Percentiles rank a stretch among this genome's conserved stretches.
These are phyloP conservation scores for Chrysoporthe puriensis DNA, from an alignment of 2,329 filamentous ascomycete species.

Conservation along the genomic window DNA sequence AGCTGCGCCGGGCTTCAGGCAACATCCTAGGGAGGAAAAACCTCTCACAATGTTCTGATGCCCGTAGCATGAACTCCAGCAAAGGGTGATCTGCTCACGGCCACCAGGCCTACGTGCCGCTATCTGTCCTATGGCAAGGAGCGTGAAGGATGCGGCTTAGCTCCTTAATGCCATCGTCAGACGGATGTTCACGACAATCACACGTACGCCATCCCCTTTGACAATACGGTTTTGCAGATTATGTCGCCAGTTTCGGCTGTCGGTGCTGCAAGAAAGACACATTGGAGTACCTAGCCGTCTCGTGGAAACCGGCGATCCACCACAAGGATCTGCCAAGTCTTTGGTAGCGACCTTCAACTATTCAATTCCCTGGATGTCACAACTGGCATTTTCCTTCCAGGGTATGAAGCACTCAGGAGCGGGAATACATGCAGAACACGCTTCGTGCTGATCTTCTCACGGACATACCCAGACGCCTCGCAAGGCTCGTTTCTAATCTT, in stretches of 20 bases:
- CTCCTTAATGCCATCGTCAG: slow-evolving; percentile 63
- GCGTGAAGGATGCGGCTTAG: slow-evolving; percentile 61
- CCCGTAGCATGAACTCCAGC: slow-evolving; percentile 55
- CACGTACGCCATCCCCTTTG: slow-evolving; percentile 62
- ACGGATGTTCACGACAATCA: slow-evolving; percentile 65
- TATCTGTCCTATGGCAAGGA: slow-evolving; percentile 48
- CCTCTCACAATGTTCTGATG: slow-evolving; percentile 68
- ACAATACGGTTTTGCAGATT: slow-evolving; percentile 52
- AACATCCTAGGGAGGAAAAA: slow-evolving; percentile 68
- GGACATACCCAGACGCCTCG: slow-evolving; percentile 59
- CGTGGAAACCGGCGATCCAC: slow-evolving; percentile 40
- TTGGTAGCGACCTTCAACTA: slow-evolving; percentile 56
- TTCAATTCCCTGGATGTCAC: slow-evolving; percentile 60
- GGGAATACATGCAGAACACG: slow-evolving; percentile 44
- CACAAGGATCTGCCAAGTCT: slow-evolving; percentile 17
- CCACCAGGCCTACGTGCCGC: slow-evolving; percentile 63
- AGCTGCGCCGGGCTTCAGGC: slow-evolving; percentile 61
- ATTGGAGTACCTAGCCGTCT: slow-evolving; percentile 68
- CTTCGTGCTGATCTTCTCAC: slow-evolving; percentile 60
- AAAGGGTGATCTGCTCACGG: slow-evolving; percentile 69
- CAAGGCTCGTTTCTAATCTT: slow-evolving; percentile 60
- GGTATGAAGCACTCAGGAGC: slow-evolving; percentile 46
- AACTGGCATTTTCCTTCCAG: slow-evolving; percentile 55
- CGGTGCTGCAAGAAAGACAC: slow-evolving; percentile 57
- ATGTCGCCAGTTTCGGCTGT: slow-evolving; percentile 58